phyloP scores from a whole-genome alignment of 345 rosid species.

The Physaria fendleri region DNA sequence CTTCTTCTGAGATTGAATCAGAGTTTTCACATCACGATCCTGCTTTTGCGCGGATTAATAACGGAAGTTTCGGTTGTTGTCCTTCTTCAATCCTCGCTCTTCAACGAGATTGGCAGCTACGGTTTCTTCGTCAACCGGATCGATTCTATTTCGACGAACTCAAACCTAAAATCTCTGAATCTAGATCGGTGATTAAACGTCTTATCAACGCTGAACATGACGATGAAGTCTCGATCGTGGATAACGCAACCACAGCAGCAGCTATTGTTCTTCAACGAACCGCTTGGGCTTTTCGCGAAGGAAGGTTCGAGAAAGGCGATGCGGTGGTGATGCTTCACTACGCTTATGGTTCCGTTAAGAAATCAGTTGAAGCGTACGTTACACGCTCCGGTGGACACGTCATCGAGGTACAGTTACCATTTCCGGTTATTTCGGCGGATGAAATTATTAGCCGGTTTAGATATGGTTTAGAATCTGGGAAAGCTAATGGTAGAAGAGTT shows the following conservation, averaged over 20 bases:
- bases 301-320: constrained; percentile 58
- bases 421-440: constrained; percentile 59
- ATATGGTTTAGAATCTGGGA: constrained; percentile 56
- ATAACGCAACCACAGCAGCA: constrained; percentile 90
- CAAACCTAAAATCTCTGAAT: constrained; percentile 41
- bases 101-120: constrained; percentile 61
- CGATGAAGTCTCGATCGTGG: constrained; percentile 76
- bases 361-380: constrained; percentile 82
- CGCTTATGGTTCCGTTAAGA: constrained; percentile 79
- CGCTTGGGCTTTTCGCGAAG: constrained; percentile 68
- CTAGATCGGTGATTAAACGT: constrained; percentile 44
- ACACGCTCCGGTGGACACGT: constrained; percentile 81
- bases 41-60: constrained; percentile 61
- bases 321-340: constrained; percentile 81
- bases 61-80: constrained; percentile 92
- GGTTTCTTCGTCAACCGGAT: constrained; percentile 72
- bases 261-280: constrained; percentile 69
- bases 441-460: constrained; percentile 62
- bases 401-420: constrained; percentile 75
- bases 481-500: constrained; percentile 52
- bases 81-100: constrained; percentile 59
- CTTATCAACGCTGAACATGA: constrained; percentile 70
- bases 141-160: constrained; percentile 61
- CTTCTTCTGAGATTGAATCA: constrained; percentile 40
- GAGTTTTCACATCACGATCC: constrained; percentile 84